Conservation (phyloP, 257 asterid species). For the Cinchona pubescens region DNA sequence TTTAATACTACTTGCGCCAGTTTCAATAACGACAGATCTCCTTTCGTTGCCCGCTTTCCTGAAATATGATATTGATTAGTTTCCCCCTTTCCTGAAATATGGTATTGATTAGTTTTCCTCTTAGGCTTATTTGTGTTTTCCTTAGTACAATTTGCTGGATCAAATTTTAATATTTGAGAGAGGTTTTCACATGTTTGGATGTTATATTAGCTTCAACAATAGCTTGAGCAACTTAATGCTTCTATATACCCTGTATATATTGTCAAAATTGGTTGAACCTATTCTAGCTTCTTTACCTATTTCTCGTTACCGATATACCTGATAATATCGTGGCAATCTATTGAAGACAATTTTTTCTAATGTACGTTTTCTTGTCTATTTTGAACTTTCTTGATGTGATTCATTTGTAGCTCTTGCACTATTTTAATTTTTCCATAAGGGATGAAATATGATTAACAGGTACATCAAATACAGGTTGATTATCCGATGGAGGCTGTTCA, state of each 20-base stretch:
- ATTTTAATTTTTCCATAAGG: not conserved
- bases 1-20: not conserved
- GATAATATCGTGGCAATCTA: slow-evolving; percentile 83
- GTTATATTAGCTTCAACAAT: not conserved
- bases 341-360: not conserved
- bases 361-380: slow-evolving; percentile 1
- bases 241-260: too few relatives aligned
- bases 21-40: too few relatives aligned
- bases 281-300: too few relatives aligned
- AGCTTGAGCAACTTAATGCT: not conserved
- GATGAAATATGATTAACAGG: not conserved
- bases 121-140: not conserved
- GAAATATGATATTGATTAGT: not conserved
- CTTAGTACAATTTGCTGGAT: not conserved
- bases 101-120: not conserved
- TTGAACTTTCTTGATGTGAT: not conserved
- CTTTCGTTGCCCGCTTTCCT: too few relatives aligned
- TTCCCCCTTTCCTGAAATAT: not conserved
- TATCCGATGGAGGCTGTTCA: slow-evolving; percentile 78
- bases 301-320: slow-evolving; percentile 75
- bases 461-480: slow-evolving; percentile 52
- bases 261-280: too few relatives aligned
- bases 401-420: slow-evolving; percentile 7
- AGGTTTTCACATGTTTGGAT: not conserved
- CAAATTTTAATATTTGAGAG: too few relatives aligned